Base-by-base conservation (phyloP, 2,329 filamentous ascomycete species). In the Cladosporium oxysporum region DNA sequence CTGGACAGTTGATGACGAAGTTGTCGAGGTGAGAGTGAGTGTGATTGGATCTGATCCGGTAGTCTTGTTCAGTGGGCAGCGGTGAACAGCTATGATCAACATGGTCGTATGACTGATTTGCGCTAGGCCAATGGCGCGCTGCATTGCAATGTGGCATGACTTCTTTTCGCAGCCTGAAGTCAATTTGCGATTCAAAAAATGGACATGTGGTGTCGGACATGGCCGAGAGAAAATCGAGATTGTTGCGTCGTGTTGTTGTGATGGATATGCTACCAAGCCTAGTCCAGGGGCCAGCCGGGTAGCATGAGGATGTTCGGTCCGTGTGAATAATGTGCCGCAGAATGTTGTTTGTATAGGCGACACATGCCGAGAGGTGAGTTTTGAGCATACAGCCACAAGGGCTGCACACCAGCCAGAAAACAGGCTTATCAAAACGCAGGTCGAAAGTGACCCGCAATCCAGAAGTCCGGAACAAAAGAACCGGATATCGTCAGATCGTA, bases 81-180 rank as follows among this genome's bases (percentile, higher is more conserved):
- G 23, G 10, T 5, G 57, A n/a, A 26, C 35, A 73, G 68, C 72
- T 71, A 73, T 74, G 69, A 74, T 72, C 73, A 75, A 75, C 73
- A 61, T 55, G 60, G 67, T 73, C 67, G 50, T 18, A 23, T 58
- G 31, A 7, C 4, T 29, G 18, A 11, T 29, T 50, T 37, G 69
- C 69, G 69, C 67, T 66, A 21, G 23, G n/a, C 47, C 14, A 2
- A 66, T 61, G 62, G 67, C 67, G 63, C 68, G 64, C 69, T 53
- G 47, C 52, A 58, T 31, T 53, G 63, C 55, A 65, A 53, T 23
- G 18, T 44, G 49, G 59, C n/a, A 50, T 58, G 59, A 50, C 26
- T 31, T 62, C 61, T 47, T 58, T 68, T 65, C 68, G 66, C 53
- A 16, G 52, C 71, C 67, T 12, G 66, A 21, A 62, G 67, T 58